phyloP scores from a whole-genome alignment of 1,284 basidiomycete genomes.

The Meira miltonrushii region DNA sequence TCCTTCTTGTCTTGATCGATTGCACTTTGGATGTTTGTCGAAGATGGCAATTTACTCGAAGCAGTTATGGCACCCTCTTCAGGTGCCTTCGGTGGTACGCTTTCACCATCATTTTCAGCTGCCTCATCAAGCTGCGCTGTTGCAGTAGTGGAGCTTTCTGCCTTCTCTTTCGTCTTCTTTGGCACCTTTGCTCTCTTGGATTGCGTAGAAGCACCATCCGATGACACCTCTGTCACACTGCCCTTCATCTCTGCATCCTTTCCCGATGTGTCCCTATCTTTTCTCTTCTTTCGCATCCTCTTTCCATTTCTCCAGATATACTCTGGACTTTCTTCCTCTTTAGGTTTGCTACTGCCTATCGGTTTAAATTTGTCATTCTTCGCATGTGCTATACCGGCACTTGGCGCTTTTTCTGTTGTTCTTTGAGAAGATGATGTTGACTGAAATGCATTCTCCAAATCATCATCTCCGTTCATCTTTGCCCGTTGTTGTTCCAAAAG shows the following conservation, averaged over 20 bases:
- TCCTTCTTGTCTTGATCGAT: background rate
- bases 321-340: slow-evolving; percentile 56
- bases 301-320: slow-evolving; percentile 55
- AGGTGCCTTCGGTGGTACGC: background rate
- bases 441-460: slow-evolving; percentile 68
- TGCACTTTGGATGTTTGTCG: background rate
- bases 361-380: slow-evolving; percentile 66
- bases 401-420: slow-evolving; percentile 10
- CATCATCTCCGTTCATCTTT: slow-evolving; percentile 58
- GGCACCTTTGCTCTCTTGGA: slow-evolving; percentile 9
- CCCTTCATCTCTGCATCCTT: slow-evolving; percentile 21
- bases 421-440: too few relatives aligned
- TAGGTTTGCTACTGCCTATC: slow-evolving; percentile 57
- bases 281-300: slow-evolving; percentile 56
- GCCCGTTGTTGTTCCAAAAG: slow-evolving; percentile 78
- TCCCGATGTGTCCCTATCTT: slow-evolving; percentile 27
- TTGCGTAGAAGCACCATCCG: slow-evolving; percentile 3
- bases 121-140: background rate
- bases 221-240: slow-evolving; percentile 4
- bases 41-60: too few relatives aligned
- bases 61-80: background rate
- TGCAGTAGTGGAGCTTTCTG: background rate
- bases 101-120: background rate
- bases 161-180: background rate
- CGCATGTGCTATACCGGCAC: background rate